phyloP scores from a whole-genome alignment of 179 eudicot genomes.

The Nepenthes alata region DNA sequence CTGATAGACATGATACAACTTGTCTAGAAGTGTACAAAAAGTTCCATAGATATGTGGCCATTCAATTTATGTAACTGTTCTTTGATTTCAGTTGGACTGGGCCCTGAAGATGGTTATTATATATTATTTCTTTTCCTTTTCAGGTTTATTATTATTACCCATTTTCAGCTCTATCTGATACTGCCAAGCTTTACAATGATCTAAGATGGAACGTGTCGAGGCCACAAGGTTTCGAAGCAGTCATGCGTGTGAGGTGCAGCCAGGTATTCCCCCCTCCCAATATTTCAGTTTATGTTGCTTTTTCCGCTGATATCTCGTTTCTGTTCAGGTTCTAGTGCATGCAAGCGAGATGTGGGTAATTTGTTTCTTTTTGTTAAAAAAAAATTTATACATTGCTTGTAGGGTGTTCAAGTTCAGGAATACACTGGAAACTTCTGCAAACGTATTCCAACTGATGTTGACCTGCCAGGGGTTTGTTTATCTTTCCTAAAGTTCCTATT shows the following conservation, averaged over 20 bases:
- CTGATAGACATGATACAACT: no score
- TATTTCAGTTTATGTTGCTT: neutral
- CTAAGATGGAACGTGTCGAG: conserved; percentile 89
- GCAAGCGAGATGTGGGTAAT: neutral
- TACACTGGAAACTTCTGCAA: conserved; percentile 84
- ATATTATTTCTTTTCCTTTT: neutral
- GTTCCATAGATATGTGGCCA: no score
- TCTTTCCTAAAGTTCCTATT: conserved; percentile 1
- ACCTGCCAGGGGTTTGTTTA: conserved; percentile 69
- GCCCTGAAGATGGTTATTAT: neutral
- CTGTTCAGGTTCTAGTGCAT: neutral
- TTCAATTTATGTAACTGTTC: no score
- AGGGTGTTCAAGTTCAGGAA: conserved; percentile 96
- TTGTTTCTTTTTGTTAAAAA: neutral
- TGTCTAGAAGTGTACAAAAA: no score
- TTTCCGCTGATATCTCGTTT: neutral
- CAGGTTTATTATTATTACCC: conserved; percentile 86
- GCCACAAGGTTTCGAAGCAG: conserved; percentile 95
- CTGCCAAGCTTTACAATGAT: conserved; percentile 88
- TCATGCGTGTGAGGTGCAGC: conserved; percentile 92
- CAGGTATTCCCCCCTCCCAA: conserved; percentile 29
- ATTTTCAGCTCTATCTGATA: conserved; percentile 73
- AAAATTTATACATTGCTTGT: conserved; percentile 5
- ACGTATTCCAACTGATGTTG: conserved; percentile 93
- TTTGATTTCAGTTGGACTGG: neutral